Evolutionary conservation across 257 asterid species (phyloP).

Genomic region (Solanum pinnatisectum): DNA sequence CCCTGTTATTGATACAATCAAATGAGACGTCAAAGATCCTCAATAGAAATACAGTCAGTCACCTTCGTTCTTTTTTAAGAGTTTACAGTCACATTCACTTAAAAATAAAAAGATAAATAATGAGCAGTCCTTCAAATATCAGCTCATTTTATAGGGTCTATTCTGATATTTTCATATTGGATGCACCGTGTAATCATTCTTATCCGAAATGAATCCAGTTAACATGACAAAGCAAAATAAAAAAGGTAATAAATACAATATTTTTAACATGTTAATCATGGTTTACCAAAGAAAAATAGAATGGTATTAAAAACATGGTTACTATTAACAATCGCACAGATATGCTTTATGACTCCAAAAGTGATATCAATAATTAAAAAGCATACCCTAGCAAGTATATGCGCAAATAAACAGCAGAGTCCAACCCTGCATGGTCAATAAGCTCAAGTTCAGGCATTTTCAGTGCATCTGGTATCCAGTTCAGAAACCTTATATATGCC

Average conservation of each 20-base stretch:
- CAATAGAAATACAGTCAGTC: neutral
- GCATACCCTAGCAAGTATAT: conserved; percentile 90
- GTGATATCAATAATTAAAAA: neutral
- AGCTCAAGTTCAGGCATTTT: conserved; percentile 96
- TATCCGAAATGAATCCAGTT: neutral
- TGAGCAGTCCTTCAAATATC: neutral
- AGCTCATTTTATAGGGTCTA: neutral
- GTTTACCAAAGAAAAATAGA: neutral
- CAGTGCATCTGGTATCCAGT: conserved; percentile 96
- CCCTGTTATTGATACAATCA: neutral
- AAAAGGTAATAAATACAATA: neutral
- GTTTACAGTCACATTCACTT: neutral
- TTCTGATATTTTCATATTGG: neutral
- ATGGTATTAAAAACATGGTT: neutral
- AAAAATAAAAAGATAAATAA: neutral
- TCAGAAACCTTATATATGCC: conserved; percentile 66
- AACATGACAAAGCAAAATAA: neutral
- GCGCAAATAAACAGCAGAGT: conserved; percentile 81
- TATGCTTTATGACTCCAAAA: neutral
- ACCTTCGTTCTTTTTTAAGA: neutral
- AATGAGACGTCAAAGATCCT: neutral
- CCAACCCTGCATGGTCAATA: conserved; percentile 93
- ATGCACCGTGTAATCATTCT: neutral
- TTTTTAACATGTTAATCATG: neutral
- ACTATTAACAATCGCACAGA: neutral